A percentile compares a stretch with the other conserved stretches of the same genome.
phyloP scores from a whole-genome alignment of 73 alveolate genomes.

The Uronychia binucleata region DNA sequence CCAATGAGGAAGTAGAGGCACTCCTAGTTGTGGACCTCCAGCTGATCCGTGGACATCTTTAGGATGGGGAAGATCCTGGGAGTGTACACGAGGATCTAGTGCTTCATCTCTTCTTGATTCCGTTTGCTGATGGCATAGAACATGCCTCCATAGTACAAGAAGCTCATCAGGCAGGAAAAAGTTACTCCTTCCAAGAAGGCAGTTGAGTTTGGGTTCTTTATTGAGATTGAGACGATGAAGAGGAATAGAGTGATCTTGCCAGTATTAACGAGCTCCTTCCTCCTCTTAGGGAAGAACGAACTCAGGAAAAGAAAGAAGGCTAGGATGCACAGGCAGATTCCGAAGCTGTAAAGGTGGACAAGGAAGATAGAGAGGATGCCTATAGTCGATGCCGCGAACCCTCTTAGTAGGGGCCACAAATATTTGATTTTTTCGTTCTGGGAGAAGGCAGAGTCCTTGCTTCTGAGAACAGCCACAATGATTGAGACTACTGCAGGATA shows the following conservation, averaged over 20 bases:
- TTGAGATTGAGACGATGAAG: not conserved
- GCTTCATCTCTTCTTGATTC: not conserved
- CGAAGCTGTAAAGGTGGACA: not conserved
- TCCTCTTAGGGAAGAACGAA: not conserved
- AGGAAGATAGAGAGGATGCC: not conserved
- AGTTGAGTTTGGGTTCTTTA: not conserved
- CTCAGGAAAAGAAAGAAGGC: not conserved
- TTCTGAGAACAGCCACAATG: no score
- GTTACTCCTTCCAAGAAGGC: not conserved
- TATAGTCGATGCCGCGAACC: no score
- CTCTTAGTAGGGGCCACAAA: no score
- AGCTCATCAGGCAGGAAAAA: not conserved
- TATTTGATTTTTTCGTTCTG: no score
- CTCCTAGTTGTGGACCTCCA: conserved; percentile 2
- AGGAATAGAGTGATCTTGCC: not conserved
- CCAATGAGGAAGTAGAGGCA: conserved; percentile 1
- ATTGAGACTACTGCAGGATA: no score
- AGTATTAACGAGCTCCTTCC: not conserved
- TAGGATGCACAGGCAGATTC: not conserved
- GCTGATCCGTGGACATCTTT: not conserved
- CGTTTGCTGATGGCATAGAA: not conserved
- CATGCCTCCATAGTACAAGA: not conserved
- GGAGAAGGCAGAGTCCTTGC: no score
- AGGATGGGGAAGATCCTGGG: conserved; percentile 32
- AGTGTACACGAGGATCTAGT: conserved; percentile 17